Evolutionary conservation across 495 filamentous ascomycete species (phyloP), one percentile per base, ranked within the genome.

Genomic region (Penicillium atrosanguineum): DNA sequence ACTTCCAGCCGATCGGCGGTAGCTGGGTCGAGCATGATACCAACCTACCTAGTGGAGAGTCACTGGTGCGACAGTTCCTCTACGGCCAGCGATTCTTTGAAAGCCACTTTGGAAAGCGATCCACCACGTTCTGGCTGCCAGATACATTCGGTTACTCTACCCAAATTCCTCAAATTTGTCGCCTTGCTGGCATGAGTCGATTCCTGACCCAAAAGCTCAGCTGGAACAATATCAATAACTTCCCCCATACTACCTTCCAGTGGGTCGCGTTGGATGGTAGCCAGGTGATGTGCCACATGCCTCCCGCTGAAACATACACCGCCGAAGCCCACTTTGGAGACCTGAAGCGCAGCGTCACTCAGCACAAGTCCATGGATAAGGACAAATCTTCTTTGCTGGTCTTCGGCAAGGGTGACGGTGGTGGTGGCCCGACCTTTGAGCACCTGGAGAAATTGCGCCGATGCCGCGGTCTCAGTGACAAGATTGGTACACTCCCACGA

Each of bases 1-100:
- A 80, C 39, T 98, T 98, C 69, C 91, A 96, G 55, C 90, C 91
- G 12, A 89, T 98, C 62, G 94, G 94, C 50, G 94, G 94, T 39
- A 96, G 91, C 69, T 98, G 94, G 94, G 94, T 98, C 16, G 94
- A 98, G 61, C 94, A 98, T 65, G 94, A 98, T 63, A 98, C 94
- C 37, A 98, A 98, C 69, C 78, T 98, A 78, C 94, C 94, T 0
- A 90, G 90, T 57, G 94, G 94, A 36, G 94, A 98, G 70, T 96
- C 93, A 6, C 79, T 98, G 20, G 85, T 93, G 46, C 83, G 94
- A n/a, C 94, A 98, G 63, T 98, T 98, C 62, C 64, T 97, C 29
- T 95, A 95, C 56, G 91, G 91, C 25, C 94, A 98, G 66, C 82
- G 94, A 28, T 95, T 91, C 71, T 98, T 95, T 60, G 87, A 98